Conservation (phyloP, 163 green algal species). For the Scenedesmus sp. region DNA sequence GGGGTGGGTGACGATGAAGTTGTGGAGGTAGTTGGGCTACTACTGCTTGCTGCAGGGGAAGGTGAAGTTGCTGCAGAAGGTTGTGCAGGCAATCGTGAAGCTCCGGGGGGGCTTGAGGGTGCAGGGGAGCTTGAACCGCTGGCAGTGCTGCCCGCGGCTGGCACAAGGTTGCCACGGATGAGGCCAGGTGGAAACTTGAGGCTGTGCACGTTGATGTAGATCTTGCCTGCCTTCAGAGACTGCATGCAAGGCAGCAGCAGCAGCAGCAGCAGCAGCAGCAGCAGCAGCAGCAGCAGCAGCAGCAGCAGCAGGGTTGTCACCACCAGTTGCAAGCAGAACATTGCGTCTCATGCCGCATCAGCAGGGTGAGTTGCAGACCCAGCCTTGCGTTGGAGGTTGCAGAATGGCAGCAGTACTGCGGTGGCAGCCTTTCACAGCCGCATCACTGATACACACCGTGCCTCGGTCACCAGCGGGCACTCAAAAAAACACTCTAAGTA, state of each 20-base stretch:
- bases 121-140: neutral
- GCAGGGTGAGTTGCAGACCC: neutral
- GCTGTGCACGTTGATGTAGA: constrained; percentile 25
- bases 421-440: no score
- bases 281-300: neutral
- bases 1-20: neutral
- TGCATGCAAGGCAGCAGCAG: neutral
- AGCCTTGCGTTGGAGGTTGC: no score
- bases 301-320: neutral
- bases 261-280: constrained; percentile 6
- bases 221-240: constrained; percentile 9
- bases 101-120: neutral
- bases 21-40: no score
- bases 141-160: neutral
- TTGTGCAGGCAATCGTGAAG: neutral
- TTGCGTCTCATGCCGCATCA: no score
- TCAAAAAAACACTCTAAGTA: no score
- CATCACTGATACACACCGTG: no score
- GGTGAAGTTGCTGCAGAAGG: neutral
- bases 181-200: neutral
- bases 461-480: no score
- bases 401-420: no score
- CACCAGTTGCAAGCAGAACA: neutral
- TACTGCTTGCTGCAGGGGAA: neutral
- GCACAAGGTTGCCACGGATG: neutral